A percentile compares a stretch with the other conserved stretches of the same genome.
Conservation (phyloP, 768 basidiomycete species). For the Lentinula detonsa region DNA sequence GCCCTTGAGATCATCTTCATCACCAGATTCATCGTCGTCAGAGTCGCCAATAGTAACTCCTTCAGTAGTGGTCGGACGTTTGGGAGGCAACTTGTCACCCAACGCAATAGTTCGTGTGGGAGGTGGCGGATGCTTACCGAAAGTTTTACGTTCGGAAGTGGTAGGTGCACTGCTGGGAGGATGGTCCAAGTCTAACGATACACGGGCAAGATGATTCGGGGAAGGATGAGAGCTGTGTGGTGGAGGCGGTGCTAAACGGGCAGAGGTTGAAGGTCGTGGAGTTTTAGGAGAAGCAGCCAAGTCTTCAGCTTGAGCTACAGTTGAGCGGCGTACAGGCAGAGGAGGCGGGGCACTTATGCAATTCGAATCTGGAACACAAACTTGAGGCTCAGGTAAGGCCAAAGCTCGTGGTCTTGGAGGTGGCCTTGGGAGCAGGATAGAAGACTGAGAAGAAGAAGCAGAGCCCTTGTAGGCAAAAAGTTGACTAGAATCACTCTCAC, state of each 20-base stretch:
- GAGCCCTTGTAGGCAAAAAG: neutral
- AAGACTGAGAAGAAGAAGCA: conserved; percentile 11
- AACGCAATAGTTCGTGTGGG: conserved; percentile 68
- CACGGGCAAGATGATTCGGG: neutral
- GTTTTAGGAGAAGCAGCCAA: conserved; percentile 14
- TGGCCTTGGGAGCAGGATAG: conserved; percentile 11
- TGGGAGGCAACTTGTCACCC: conserved; percentile 58
- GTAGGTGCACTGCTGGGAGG: conserved; percentile 21
- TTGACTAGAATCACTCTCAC: conserved; percentile 25
- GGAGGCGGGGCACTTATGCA: conserved; percentile 1
- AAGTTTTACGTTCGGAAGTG: conserved; percentile 29
- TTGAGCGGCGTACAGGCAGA: conserved; percentile 15
- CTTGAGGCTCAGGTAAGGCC: conserved; percentile 15
- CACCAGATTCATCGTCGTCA: conserved; percentile 53
- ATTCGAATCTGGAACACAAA: conserved; percentile 10
- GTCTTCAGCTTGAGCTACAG: conserved; percentile 8
- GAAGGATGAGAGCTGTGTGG: conserved; percentile 19
- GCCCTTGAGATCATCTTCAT: conserved; percentile 15
- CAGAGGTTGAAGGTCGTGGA: conserved; percentile 43
- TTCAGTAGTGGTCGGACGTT: conserved; percentile 7
- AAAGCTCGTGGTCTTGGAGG: conserved; percentile 32
- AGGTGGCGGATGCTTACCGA: conserved; percentile 56
- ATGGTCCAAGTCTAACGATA: conserved; percentile 12
- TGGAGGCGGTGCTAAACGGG: conserved; percentile 13
- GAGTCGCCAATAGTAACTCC: conserved; percentile 44